phyloP scores from a whole-genome alignment of 306 rosid species.

The Fragaria ananassa region DNA sequence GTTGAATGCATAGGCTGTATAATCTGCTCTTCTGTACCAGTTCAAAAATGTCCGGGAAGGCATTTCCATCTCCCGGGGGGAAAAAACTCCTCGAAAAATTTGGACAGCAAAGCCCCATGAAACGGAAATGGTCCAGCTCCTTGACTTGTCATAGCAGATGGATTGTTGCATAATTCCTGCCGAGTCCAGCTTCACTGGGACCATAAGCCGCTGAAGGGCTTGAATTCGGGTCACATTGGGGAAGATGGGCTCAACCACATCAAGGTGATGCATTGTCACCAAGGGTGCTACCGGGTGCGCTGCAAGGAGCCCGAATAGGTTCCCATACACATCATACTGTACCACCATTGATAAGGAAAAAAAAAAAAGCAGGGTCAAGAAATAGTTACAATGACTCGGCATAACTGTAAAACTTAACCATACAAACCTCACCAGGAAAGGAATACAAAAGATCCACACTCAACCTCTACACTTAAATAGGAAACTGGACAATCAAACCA shows the following conservation, averaged over 20 bases:
- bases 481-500: background rate
- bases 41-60: conserved; percentile 91
- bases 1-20: conserved; percentile 94
- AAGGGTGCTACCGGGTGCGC: conserved; percentile 92
- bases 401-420: background rate
- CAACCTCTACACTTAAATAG: background rate
- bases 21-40: conserved; percentile 91
- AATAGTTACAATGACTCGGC: background rate
- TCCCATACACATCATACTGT: conserved; percentile 96
- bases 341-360: conserved; percentile 12
- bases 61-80: conserved; percentile 90
- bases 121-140: conserved; percentile 75
- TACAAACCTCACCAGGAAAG: background rate
- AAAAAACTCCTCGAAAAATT: conserved; percentile 72
- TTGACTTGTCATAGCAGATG: conserved; percentile 67
- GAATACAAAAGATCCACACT: background rate
- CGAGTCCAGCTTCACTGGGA: conserved; percentile 76
- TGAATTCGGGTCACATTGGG: conserved; percentile 63
- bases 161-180: conserved; percentile 92
- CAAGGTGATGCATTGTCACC: conserved; percentile 93
- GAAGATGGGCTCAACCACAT: conserved; percentile 93
- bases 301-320: conserved; percentile 88
- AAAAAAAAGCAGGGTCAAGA: background rate
- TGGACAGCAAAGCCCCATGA: conserved; percentile 97
- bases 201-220: conserved; percentile 62